Evolutionary conservation across 805 yeast species (phyloP), one percentile per base, ranked within the genome.

Genomic region (Starmera quercuum): DNA sequence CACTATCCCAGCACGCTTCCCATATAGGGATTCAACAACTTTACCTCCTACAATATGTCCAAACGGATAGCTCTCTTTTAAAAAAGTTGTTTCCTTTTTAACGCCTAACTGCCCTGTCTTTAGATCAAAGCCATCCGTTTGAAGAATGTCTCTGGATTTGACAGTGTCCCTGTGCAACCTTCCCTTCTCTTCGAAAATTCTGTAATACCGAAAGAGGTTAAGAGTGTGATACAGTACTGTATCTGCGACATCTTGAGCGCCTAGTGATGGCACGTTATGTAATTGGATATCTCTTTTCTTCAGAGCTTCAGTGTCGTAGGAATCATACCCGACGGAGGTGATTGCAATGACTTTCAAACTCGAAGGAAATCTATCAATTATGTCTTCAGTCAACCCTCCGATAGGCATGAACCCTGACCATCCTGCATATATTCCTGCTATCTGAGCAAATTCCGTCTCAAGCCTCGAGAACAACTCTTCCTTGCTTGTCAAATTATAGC

Each of bases 221-320:
- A 78, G 49, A 2, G 76, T 59, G 41, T 71, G 71, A 66, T 68
- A 76, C 42, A 78, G 51, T 2, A 70, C 82, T 40, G 75, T 62
- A 42, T 78, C 84, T 3, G 82, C 83, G 12, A 78, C 84, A 15
- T 79, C 78, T 29, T 68, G 74, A 4, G 79, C 72, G 0, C 75
- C 76, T 12, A 51, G 33, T 3, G 57, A 38, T 51, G 73, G 59
- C 31, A 62, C 57, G 45, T 75, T 71, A 42, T 71, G 71, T 39
- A 78, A 51, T 23, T 53, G 45, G 17, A 76, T 66, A 2, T 59
- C 63, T 28, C 56, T 52, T 9, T 52, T 44, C 6, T 54, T 48
- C 57, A 78, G 53, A 1, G 54, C 57, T 0, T 46, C 55, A 0
- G 64, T 56, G 45, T 75, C 76, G 37, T 68, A 65, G 13, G 62